Base-by-base conservation (phyloP, 2,329 filamentous ascomycete genomes). In the Kalmusia sp. region DNA sequence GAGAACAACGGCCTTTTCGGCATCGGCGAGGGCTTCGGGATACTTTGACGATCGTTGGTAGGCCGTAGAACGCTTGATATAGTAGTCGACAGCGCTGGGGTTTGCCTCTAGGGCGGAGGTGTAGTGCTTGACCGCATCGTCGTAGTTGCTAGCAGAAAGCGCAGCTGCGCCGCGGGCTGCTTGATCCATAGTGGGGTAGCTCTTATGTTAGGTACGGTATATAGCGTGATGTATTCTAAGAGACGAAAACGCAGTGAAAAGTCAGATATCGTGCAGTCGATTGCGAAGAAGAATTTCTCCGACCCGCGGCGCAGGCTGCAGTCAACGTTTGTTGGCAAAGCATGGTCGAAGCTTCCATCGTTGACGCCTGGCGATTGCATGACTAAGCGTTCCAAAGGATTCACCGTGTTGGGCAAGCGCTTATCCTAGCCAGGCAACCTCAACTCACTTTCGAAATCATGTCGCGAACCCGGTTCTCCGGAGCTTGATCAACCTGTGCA, bases 21-120 rank as follows among this genome's bases (percentile, higher is more conserved):
- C 79, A 57, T 82, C 80, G 40, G 63, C 54, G 25, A 82, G 76
- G n/a, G 60, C 80, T 54, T 86, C 75, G 19, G 78, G 67, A 37
- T 82, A 77, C 39, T 65, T 68, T 31, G 79, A 80, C 2, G 83
- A 80, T 54, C 90, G 84, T 44, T 91, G 83, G 69, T 92, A 88
- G 33, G 91, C 91, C 35, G 87, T 92, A 4, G 92, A 90, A 17
- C 93, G 91, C 61, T 89, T 87, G 58, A 95, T 85, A 57, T 93
- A 88, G 84, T 95, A 97, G 43, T 84, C 77, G 1, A 91, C 89
- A 2, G 90, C 91, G 33, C 79, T 79, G 0, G 88, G 86, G 11
- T 80, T 80, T 63, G 87, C 82, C 14, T 77, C 69, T 61, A 96
- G 83, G 17, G 91, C 93, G 11, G 80, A 78, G 12, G 82, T 78